A percentile compares a stretch with the other conserved stretches of the same genome.
phyloP scores from a whole-genome alignment of 2,329 filamentous ascomycete genomes.

The Rhinocladiella mackenziei region DNA sequence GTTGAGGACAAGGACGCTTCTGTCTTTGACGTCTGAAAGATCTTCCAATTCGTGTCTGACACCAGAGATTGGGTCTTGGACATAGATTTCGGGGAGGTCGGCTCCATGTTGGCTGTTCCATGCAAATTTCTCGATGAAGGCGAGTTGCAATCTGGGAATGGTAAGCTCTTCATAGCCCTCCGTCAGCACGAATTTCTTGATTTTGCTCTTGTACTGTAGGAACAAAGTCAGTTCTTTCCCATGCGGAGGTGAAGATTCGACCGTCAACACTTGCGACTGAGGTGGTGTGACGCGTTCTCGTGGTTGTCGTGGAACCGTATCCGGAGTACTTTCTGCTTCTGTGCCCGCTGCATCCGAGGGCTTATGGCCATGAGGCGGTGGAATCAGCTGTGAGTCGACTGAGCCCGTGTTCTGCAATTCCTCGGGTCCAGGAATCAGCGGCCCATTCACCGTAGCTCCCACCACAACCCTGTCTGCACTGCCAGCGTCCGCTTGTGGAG shows the following conservation, averaged over 20 bases:
- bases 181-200: constrained; percentile 30
- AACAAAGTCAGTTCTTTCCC: constrained; percentile 91
- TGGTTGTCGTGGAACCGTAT: constrained; percentile 17
- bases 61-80: constrained; percentile 91
- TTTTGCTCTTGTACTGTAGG: constrained; percentile 30
- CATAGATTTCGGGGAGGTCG: constrained; percentile 94
- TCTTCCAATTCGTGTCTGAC: constrained; percentile 97
- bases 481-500: constrained; percentile 34
- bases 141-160: constrained; percentile 81
- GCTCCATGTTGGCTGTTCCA: constrained; percentile 95
- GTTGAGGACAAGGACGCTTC: constrained; percentile 91
- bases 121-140: constrained; percentile 98
- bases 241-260: constrained; percentile 65
- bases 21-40: constrained; percentile 85
- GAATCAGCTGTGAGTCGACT: constrained; percentile 34
- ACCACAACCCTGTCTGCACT: constrained; percentile 37
- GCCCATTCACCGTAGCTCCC: constrained; percentile 59
- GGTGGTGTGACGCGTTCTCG: constrained; percentile 31
- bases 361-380: constrained; percentile 26
- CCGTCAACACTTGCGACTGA: constrained; percentile 53
- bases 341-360: constrained; percentile 3
- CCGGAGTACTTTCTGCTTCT: constrained; percentile 14
- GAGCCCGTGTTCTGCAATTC: constrained; percentile 36
- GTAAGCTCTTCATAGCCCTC: constrained; percentile 74
- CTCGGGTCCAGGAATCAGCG: constrained; percentile 43